Percentiles rank a stretch among this genome's conserved stretches.
Conservation (phyloP, 2,329 filamentous ascomycete species). For the Cladorrhinum sp. region DNA sequence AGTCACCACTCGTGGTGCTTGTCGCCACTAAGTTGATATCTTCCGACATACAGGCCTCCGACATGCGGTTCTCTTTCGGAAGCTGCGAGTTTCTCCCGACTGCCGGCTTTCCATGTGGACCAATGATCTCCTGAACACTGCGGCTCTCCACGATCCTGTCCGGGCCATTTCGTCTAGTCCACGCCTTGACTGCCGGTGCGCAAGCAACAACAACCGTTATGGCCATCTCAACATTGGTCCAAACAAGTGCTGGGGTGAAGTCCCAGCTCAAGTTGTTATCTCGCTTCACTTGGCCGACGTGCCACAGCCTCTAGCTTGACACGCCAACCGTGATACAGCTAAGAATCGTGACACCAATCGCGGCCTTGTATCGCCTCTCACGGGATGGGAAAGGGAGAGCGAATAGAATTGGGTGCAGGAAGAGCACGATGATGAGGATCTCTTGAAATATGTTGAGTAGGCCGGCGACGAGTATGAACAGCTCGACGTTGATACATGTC, state of each 20-base stretch:
- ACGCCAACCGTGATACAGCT: not conserved
- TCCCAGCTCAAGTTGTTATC: not conserved
- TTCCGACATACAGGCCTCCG: not conserved
- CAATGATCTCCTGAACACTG: not conserved
- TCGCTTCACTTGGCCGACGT: not conserved
- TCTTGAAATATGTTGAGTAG: not conserved
- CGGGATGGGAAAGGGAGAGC: not conserved
- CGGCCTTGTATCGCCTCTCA: not conserved
- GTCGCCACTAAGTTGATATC: not conserved
- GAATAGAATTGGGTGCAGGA: not conserved
- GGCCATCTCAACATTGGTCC: not conserved
- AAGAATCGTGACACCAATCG: not conserved
- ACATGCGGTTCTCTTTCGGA: not conserved
- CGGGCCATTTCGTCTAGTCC: not conserved
- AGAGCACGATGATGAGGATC: not conserved
- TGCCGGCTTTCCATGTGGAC: not conserved
- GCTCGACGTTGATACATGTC: not conserved
- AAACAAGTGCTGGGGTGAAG: not conserved
- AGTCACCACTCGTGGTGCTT: not conserved
- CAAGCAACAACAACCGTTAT: not conserved
- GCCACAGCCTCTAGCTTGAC: not conserved
- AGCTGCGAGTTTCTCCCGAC: not conserved
- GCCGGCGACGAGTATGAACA: not conserved
- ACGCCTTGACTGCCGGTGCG: not conserved
- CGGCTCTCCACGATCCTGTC: not conserved